Percentiles rank a stretch among this genome's conserved stretches.
These are phyloP conservation scores for Umbelopsis ramanniana DNA, from an alignment of 192 early-diverging fungal genomes.

Conservation along the genomic window DNA sequence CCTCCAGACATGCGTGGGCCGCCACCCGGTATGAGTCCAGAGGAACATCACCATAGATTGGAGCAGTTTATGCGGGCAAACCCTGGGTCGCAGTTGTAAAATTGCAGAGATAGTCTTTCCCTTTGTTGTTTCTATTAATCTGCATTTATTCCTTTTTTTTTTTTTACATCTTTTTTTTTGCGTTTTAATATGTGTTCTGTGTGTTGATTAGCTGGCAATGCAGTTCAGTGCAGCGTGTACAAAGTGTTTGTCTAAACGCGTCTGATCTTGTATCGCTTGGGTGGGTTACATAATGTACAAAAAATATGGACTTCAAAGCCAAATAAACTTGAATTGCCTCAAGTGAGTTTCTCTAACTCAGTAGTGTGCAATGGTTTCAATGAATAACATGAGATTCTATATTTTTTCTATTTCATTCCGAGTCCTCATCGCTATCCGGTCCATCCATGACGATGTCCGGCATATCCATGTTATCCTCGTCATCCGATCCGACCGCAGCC, in stretches of 20 bases:
- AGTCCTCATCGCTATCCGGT: slow-evolving; percentile 39
- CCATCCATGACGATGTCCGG: slow-evolving; percentile 40
- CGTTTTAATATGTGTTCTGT: slow-evolving; percentile 11
- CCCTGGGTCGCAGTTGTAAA: slow-evolving; percentile 29
- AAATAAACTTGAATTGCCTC: neutral
- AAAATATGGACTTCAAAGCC: slow-evolving; percentile 2
- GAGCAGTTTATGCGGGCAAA: slow-evolving; percentile 18
- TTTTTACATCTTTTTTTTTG: neutral
- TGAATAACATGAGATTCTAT: no score
- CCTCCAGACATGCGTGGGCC: neutral
- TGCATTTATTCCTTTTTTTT: neutral
- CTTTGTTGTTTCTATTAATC: neutral
- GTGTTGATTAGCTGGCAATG: neutral
- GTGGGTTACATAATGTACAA: neutral
- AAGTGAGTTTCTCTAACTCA: no score
- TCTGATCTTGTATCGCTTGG: neutral
- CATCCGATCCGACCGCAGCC: slow-evolving; percentile 4
- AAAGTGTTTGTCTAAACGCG: neutral
- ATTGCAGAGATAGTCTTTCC: neutral
- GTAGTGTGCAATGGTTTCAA: neutral
- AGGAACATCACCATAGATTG: slow-evolving; percentile 20
- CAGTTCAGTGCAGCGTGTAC: neutral
- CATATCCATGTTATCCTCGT: slow-evolving; percentile 31
- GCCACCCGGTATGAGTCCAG: slow-evolving; percentile 28
- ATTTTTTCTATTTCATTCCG: neutral